Percentiles rank a stretch among this genome's conserved stretches.
phyloP scores from a whole-genome alignment of 805 yeast species.

The Ogataea saltuana region DNA sequence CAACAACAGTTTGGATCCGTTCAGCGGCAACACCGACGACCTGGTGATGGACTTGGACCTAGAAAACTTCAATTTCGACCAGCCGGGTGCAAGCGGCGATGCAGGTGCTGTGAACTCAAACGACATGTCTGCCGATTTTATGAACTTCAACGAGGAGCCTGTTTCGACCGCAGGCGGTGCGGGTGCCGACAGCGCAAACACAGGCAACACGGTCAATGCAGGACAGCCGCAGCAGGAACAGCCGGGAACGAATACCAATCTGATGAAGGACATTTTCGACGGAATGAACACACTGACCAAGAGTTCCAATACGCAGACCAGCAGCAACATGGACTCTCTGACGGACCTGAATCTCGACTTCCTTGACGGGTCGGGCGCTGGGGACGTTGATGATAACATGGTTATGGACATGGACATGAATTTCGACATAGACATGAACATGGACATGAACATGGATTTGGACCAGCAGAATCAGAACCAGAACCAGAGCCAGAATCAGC shows the following conservation, averaged over 20 bases:
- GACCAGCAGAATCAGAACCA: constrained; percentile 1
- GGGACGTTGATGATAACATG: constrained; percentile 17
- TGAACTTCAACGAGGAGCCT: constrained; percentile 23
- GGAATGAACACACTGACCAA: constrained; percentile 8
- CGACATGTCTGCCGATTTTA: constrained; percentile 17
- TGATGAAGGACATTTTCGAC: constrained; percentile 15
- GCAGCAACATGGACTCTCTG: constrained; percentile 20
- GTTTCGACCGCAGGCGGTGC: no score
- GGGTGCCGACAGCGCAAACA: neutral
- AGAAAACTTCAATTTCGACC: constrained; percentile 30
- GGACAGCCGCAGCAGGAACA: neutral
- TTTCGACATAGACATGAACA: constrained; percentile 14
- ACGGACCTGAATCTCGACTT: constrained; percentile 32
- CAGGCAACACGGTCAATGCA: neutral
- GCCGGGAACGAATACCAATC: constrained; percentile 4
- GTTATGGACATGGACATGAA: constrained; percentile 19
- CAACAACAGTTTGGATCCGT: neutral
- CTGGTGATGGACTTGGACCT: constrained; percentile 32
- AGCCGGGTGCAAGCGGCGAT: constrained; percentile 9
- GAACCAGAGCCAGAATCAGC: constrained; percentile 5
- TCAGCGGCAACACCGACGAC: constrained; percentile 23
- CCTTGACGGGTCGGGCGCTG: constrained; percentile 18
- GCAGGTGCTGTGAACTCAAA: neutral
- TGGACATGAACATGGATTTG: constrained; percentile 13
- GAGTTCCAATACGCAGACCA: constrained; percentile 2